Evolutionary conservation across 257 asterid genomes (phyloP).

Genomic region (Nicotiana otophora): DNA sequence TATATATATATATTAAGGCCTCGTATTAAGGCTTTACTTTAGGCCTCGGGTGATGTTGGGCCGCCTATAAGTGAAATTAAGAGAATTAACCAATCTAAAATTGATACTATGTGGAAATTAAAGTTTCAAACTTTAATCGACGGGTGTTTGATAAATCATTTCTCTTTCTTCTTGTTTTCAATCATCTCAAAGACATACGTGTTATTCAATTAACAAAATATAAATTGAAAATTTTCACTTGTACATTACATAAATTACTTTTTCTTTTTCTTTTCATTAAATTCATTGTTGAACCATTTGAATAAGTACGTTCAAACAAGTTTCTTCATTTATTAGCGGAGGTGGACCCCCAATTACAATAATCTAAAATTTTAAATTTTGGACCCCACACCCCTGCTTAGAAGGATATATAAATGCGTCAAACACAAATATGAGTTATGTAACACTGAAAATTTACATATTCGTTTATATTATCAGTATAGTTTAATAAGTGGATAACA

Average conservation of each 20-base stretch:
- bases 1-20: no score
- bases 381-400: no score
- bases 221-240: neutral
- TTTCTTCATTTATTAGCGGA: neutral
- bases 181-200: neutral
- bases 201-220: neutral
- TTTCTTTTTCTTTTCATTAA: neutral
- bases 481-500: no score
- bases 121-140: neutral
- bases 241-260: neutral
- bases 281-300: neutral
- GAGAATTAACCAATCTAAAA: neutral
- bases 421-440: no score
- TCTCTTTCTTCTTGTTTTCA: neutral
- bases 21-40: no score
- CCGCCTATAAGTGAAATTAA: neutral
- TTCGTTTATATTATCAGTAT: no score
- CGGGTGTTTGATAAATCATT: neutral
- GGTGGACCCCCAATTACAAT: no score
- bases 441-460: no score
- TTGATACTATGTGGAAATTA: no score
- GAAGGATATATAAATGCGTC: no score
- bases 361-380: no score
- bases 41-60: no score
- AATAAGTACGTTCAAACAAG: neutral